These are phyloP conservation scores for Calcarisporium arbuscula DNA, from an alignment of 2,329 filamentous ascomycete genomes.

Conservation along the genomic window DNA sequence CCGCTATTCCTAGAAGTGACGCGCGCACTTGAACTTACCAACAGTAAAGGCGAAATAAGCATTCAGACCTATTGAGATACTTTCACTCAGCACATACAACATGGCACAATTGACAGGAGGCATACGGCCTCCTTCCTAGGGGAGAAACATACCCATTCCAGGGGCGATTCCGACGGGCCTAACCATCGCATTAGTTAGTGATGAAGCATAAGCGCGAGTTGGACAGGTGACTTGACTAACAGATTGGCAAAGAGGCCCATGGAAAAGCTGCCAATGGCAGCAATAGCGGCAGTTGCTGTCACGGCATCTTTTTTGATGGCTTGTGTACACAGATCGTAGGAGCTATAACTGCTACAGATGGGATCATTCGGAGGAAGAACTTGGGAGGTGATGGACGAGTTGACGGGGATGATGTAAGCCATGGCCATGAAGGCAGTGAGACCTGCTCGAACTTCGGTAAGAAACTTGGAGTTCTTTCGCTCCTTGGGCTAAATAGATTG, in stretches of 20 bases:
- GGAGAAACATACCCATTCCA: conserved; percentile 31
- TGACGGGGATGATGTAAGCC: conserved; percentile 49
- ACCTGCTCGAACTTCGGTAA: conserved; percentile 78
- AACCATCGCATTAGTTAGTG: conserved; percentile 4
- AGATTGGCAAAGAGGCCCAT: conserved; percentile 81
- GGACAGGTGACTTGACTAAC: conserved; percentile 27
- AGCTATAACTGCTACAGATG: conserved; percentile 45
- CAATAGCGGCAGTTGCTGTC: conserved; percentile 78
- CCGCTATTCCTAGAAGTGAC: no score
- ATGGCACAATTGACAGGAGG: no score
- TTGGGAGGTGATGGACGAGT: conserved; percentile 52
- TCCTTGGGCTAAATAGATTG: conserved; percentile 49
- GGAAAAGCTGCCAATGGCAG: conserved; percentile 70
- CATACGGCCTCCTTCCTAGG: no score
- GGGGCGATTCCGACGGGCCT: conserved; percentile 33
- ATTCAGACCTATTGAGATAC: conserved; percentile 61
- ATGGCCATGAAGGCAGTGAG: conserved; percentile 71
- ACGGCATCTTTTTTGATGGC: conserved; percentile 71
- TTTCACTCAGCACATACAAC: no score
- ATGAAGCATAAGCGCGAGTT: not conserved
- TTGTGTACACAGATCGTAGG: conserved; percentile 57
- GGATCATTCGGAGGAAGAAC: conserved; percentile 46
- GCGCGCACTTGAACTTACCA: no score
- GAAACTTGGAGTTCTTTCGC: conserved; percentile 69
- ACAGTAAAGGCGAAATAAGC: conserved; percentile 77